phyloP scores from a whole-genome alignment of 2,329 filamentous ascomycete species.

The Cytospora mali region DNA sequence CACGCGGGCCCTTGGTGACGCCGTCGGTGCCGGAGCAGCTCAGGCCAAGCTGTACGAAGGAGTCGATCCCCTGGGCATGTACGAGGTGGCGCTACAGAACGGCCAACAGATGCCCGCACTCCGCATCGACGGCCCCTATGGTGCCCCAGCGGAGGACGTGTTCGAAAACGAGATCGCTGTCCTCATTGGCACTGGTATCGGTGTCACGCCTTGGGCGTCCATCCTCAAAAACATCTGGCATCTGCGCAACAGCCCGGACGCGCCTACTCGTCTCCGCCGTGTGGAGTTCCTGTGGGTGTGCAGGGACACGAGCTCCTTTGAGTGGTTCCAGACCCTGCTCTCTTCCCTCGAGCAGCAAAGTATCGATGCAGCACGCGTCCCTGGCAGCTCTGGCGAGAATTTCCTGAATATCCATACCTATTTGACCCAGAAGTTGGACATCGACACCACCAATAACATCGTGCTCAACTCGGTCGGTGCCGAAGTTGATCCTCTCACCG shows the following conservation, averaged over 20 bases:
- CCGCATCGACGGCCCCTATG: constrained; percentile 93
- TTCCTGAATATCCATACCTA: constrained; percentile 99
- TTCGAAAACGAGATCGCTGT: constrained; percentile 91
- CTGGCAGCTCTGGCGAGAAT: constrained; percentile 70
- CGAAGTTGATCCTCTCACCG: constrained; percentile 86
- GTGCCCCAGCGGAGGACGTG: constrained; percentile 95
- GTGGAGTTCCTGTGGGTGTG: constrained; percentile 99
- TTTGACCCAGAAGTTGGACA: constrained; percentile 89
- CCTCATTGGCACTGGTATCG: constrained; percentile 83
- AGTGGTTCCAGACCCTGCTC: constrained; percentile 97
- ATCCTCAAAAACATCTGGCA: constrained; percentile 99
- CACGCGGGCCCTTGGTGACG: constrained; percentile 89
- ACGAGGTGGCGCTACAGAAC: constrained; percentile 92
- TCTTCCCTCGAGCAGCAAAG: constrained; percentile 89
- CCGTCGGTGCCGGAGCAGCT: constrained; percentile 85
- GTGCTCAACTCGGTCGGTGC: constrained; percentile 93
- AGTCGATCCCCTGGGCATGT: constrained; percentile 93
- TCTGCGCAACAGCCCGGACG: constrained; percentile 84
- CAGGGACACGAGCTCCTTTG: constrained; percentile 92
- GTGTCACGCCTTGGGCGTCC: constrained; percentile 83
- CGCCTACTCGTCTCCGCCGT: constrained; percentile 83
- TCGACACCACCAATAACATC: constrained; percentile 93
- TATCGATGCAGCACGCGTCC: constrained; percentile 66
- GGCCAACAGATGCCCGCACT: constrained; percentile 89
- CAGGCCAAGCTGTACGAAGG: constrained; percentile 89